Base-by-base conservation (phyloP, 768 basidiomycete species). In the Leucocoprinus leucothites region DNA sequence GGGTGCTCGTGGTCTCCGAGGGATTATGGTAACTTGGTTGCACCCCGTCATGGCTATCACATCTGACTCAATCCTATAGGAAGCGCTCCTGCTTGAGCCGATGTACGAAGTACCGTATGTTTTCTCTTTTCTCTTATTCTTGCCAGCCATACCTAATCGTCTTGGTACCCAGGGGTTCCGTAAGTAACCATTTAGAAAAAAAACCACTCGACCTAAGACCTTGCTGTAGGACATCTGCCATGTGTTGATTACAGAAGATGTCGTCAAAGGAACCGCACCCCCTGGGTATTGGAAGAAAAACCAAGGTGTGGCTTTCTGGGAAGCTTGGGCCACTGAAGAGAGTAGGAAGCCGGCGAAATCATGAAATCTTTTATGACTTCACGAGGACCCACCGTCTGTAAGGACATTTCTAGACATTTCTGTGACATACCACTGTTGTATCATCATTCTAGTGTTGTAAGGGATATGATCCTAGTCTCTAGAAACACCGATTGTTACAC, bases 91-190 rank as follows among this genome's bases (percentile, higher is more conserved):
- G 48, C 74, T 95, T 46, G 93, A 98, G 47, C 78, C 92, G 0
- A 97, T 97, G 94, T 96, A 91, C 65, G 89, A 93, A 74, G 87
- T 86, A 44, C 91, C 92, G 86, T 90, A 69, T 82, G 87, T 84
- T 13, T 35, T 45, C 31, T 35, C 21, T 51, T 41, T 38, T 44
- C 24, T 34, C 26, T 41, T 9, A 48, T 8, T 19, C n/a, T n/a
- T 41, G 42, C 40, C 57, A 57, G 31, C 18, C 36, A 46, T 36
- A 13, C 36, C 56, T 22, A 51, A 6, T 13, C 21, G 34, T 57
- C 52, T 28, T 31, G 25, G 55, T 50, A 50, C 54, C 26, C 57
- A 86, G 86, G 54, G 87, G 87, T 60, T 89, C 87, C 62, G 87
- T 88, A 66, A 67, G 85, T 64, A 8, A 7, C 42, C 3, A 14